A percentile compares a stretch with the other conserved stretches of the same genome.
Evolutionary conservation across 176 grass and related monocot genomes (phyloP).

Genomic region (Zea luxurians): DNA sequence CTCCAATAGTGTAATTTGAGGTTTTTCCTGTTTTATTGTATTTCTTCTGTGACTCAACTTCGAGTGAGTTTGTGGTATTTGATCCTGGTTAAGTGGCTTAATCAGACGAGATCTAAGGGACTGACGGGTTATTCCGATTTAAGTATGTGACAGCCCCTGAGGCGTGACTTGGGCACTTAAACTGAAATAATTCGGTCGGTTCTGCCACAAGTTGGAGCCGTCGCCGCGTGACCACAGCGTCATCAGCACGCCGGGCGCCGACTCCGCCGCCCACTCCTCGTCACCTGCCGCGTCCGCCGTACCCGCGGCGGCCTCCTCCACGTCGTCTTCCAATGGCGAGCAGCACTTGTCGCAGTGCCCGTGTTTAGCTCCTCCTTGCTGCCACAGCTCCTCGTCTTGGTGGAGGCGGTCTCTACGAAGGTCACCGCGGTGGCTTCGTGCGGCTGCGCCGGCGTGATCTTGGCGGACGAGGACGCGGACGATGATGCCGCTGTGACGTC

Average conservation of each 20-base stretch:
- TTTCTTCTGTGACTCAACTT: no score
- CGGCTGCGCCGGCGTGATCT: conserved; percentile 51
- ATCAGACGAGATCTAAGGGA: no score
- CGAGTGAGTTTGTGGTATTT: no score
- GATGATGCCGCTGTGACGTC: conserved; percentile 10
- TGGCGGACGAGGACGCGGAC: conserved; percentile 48
- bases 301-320: background rate
- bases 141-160: no score
- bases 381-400: background rate
- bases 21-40: no score
- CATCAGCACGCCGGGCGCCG: conserved; percentile 72
- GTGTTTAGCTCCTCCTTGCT: background rate
- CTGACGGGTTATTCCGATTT: no score
- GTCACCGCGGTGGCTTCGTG: conserved; percentile 1
- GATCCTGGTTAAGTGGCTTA: no score
- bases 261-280: conserved; percentile 65
- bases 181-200: no score
- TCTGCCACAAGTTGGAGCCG: conserved; percentile 44
- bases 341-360: conserved; percentile 38
- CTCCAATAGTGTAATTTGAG: no score
- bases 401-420: background rate
- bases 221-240: conserved; percentile 59
- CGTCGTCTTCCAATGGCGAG: background rate
- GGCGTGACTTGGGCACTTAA: no score
- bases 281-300: conserved; percentile 31